These are phyloP conservation scores for Allium sativum DNA, from an alignment of 106 monocot species.

Conservation along the genomic window DNA sequence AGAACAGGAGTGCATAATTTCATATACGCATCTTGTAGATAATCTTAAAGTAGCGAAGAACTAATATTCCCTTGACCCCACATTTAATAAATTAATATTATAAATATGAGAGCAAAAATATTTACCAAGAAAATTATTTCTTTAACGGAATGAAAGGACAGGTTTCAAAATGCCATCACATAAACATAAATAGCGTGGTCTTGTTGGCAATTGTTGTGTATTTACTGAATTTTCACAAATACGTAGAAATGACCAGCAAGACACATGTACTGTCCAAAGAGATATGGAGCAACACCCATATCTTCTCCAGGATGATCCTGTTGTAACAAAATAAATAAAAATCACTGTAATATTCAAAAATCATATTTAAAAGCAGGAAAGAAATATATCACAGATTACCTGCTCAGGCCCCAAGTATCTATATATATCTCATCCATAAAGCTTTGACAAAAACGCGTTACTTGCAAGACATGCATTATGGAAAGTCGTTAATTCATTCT, in stretches of 20 bases:
- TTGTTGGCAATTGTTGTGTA: too few species aligned
- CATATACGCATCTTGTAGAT: too few species aligned
- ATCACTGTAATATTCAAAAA: slow-evolving; percentile 5
- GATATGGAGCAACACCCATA: slow-evolving; percentile 91
- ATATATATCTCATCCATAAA: slow-evolving; percentile 95
- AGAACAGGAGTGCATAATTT: too few species aligned
- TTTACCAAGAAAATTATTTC: too few species aligned
- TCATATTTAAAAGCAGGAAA: background rate
- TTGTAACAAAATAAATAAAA: slow-evolving; percentile 17
- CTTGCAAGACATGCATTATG: slow-evolving; percentile 31
- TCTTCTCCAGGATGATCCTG: slow-evolving; percentile 99
- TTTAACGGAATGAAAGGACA: too few species aligned
- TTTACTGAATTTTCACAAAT: slow-evolving; percentile 12
- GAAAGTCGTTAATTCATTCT: slow-evolving; percentile 1
- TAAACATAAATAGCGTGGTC: too few species aligned
- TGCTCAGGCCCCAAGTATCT: slow-evolving; percentile 89
- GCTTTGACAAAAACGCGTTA: slow-evolving; percentile 98
- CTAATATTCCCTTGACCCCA: too few species aligned
- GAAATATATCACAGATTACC: slow-evolving; percentile 25
- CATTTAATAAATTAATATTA: too few species aligned
- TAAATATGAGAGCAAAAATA: too few species aligned
- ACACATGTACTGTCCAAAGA: slow-evolving; percentile 93
- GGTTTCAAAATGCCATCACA: too few species aligned
- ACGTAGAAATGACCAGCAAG: slow-evolving; percentile 97
- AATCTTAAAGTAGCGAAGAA: too few species aligned